Percentiles rank a stretch among this genome's conserved stretches.
Conservation (phyloP, 2,329 filamentous ascomycete species). For the Polytolypa hystricis region DNA sequence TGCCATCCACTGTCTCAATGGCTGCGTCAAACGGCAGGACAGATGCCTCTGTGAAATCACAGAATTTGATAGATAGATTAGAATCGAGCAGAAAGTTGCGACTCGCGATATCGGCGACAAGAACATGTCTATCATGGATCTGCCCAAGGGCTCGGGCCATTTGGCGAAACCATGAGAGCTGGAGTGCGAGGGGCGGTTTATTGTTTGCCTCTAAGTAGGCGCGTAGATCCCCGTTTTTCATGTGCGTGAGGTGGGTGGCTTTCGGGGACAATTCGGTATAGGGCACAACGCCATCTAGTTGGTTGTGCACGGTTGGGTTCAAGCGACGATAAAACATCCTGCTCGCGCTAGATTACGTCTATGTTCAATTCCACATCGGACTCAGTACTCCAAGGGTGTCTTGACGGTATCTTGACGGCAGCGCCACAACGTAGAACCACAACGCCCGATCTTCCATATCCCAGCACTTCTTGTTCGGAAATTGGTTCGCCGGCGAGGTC, state of each 20-base stretch:
- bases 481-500: constrained; percentile 10
- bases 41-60: constrained; percentile 19
- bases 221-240: constrained; percentile 14
- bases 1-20: constrained; percentile 5
- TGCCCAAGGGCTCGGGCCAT: constrained; percentile 9
- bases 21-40: constrained; percentile 1
- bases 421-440: constrained; percentile 9
- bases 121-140: constrained; percentile 10
- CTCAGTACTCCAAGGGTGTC: constrained; percentile 10
- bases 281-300: constrained; percentile 12
- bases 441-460: constrained; percentile 8
- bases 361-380: constrained; percentile 12
- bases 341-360: constrained; percentile 11
- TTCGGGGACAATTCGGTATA: constrained; percentile 11
- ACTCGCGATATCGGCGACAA: constrained; percentile 11
- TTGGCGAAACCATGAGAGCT: constrained; percentile 11
- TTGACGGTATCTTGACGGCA: constrained; percentile 14
- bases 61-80: constrained; percentile 19
- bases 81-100: constrained; percentile 12
- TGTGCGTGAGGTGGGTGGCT: constrained; percentile 14
- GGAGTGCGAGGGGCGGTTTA: neutral
- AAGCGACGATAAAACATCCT: constrained; percentile 15
- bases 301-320: neutral
- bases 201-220: constrained; percentile 7
- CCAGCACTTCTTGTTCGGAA: constrained; percentile 9